These are phyloP conservation scores for Acarospora socialis DNA, from an alignment of 2,329 filamentous ascomycete genomes.

Conservation along the genomic window DNA sequence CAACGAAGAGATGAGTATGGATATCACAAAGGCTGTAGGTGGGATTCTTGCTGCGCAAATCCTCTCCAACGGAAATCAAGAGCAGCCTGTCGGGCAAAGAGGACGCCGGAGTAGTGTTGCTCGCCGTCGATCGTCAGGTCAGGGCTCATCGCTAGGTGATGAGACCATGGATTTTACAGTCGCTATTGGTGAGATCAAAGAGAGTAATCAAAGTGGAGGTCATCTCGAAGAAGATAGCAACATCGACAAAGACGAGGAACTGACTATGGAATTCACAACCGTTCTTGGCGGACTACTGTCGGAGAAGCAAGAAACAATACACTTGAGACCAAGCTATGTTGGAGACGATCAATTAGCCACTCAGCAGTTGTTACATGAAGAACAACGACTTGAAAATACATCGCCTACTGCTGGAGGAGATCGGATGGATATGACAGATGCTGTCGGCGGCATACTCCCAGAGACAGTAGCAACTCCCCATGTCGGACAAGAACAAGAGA, in stretches of 20 bases:
- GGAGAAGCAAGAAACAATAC: constrained; percentile 17
- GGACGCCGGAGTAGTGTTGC: constrained; percentile 21
- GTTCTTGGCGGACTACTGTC: constrained; percentile 29
- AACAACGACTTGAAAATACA: constrained; percentile 6
- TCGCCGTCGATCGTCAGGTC: constrained; percentile 23
- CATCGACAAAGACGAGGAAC: constrained; percentile 28
- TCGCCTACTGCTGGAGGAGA: constrained; percentile 17
- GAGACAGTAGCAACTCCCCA: no score
- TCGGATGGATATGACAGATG: constrained; percentile 48
- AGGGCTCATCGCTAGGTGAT: constrained; percentile 29
- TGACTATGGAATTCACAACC: constrained; percentile 35
- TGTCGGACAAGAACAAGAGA: constrained; percentile 16
- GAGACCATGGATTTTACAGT: constrained; percentile 43
- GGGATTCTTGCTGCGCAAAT: constrained; percentile 48
- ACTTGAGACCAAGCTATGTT: constrained; percentile 5
- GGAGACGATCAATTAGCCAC: constrained; percentile 2
- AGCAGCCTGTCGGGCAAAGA: constrained; percentile 1
- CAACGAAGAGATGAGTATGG: constrained; percentile 75
- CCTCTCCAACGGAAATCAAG: background rate
- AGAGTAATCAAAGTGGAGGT: constrained; percentile 2
- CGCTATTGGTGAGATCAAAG: constrained; percentile 37
- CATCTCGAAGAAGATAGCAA: constrained; percentile 16
- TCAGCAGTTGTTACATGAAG: constrained; percentile 7
- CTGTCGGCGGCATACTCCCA: constrained; percentile 31
- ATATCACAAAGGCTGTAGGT: constrained; percentile 73